Conservation (phyloP, 352 stramenopile genomes). For the Pythium chondricola region DNA sequence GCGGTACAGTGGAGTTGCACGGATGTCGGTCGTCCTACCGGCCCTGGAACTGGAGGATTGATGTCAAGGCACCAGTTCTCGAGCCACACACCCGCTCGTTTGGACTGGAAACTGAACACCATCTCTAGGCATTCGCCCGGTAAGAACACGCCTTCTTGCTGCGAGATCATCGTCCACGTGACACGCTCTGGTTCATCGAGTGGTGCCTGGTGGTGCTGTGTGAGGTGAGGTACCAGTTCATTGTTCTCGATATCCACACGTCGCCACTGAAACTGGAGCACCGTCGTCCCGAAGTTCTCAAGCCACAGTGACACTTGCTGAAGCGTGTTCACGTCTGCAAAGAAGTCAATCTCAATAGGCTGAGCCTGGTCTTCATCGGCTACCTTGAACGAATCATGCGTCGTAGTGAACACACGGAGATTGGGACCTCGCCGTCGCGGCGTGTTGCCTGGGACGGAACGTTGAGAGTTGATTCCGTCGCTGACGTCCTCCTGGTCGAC, state of each 20-base stretch:
- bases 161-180: constrained; percentile 40
- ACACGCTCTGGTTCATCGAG: constrained; percentile 14
- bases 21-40: constrained; percentile 11
- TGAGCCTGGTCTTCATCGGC: not conserved
- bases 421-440: constrained; percentile 8
- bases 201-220: constrained; percentile 3
- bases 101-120: constrained; percentile 52
- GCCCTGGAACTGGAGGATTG: constrained; percentile 23
- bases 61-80: constrained; percentile 69
- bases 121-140: constrained; percentile 46
- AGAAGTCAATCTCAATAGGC: constrained; percentile 37
- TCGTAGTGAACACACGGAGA: constrained; percentile 10
- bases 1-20: constrained; percentile 50
- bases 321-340: constrained; percentile 26
- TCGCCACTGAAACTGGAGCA: constrained; percentile 58
- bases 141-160: constrained; percentile 37
- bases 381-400: not conserved
- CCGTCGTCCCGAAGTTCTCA: constrained; percentile 44
- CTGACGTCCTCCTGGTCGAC: constrained; percentile 13
- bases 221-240: constrained; percentile 5
- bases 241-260: constrained; percentile 16
- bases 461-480: constrained; percentile 8
- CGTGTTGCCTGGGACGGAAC: constrained; percentile 2
- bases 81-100: constrained; percentile 40
- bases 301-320: constrained; percentile 35